Conservation (phyloP, 2,329 filamentous ascomycete species). For the Curvularia eragrostidis region DNA sequence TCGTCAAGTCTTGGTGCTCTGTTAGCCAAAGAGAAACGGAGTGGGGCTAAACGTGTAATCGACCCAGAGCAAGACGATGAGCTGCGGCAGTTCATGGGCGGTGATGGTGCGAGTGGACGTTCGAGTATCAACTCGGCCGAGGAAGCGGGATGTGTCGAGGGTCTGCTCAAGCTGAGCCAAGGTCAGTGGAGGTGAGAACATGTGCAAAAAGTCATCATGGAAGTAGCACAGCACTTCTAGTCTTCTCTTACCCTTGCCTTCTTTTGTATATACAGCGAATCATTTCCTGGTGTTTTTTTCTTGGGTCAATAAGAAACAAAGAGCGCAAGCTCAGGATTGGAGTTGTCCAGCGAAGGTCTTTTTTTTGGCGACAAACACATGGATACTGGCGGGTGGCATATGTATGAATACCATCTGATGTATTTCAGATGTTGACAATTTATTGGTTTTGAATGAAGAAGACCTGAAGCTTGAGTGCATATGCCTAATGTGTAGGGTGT, state of each 20-base stretch:
- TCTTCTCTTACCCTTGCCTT: neutral
- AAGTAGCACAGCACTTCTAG: neutral
- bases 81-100: conserved; percentile 75
- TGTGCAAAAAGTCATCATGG: neutral
- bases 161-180: conserved; percentile 86
- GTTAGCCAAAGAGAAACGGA: conserved; percentile 43
- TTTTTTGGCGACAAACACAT: neutral
- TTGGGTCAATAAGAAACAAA: neutral
- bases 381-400: neutral
- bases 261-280: conserved; percentile 3
- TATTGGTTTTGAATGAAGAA: neutral
- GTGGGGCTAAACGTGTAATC: conserved; percentile 38
- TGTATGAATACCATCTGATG: conserved; percentile 21
- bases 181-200: conserved; percentile 80
- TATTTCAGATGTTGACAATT: neutral
- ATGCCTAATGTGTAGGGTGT: neutral
- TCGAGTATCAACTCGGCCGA: conserved; percentile 57
- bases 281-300: conserved; percentile 6
- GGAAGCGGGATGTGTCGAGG: conserved; percentile 88
- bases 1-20: conserved; percentile 47
- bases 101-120: conserved; percentile 64
- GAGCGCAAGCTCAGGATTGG: conserved; percentile 2
- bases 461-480: neutral
- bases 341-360: neutral
- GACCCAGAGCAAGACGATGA: conserved; percentile 65